Conservation (phyloP, 2,329 filamentous ascomycete genomes). For the Ophiocordyceps sinensis region DNA sequence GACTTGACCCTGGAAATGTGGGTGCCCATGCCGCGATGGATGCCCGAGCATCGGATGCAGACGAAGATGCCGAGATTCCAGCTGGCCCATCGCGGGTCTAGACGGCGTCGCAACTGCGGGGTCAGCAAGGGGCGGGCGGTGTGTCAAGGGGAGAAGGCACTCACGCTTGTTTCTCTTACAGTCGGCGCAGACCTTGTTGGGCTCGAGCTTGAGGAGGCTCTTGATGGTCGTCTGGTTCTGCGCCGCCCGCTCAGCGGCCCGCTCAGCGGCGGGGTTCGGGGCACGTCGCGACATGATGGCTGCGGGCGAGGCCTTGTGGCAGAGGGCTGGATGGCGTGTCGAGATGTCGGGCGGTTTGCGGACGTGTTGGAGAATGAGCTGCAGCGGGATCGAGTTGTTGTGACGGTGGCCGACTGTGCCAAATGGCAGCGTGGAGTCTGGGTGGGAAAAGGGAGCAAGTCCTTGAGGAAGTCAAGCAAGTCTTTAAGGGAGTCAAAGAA, state of each 20-base stretch:
- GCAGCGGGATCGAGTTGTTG: too few relatives aligned
- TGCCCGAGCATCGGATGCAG: constrained; percentile 96
- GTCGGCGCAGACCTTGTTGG: constrained; percentile 94
- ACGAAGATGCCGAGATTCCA: constrained; percentile 98
- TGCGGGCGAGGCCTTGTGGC: too few relatives aligned
- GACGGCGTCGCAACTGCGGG: too few relatives aligned
- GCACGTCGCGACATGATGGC: constrained; percentile 61
- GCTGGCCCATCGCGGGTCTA: constrained; percentile 95
- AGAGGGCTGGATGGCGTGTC: neutral
- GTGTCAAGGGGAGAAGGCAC: neutral
- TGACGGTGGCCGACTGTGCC: too few relatives aligned
- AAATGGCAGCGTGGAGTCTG: too few relatives aligned
- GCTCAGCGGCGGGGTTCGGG: constrained; percentile 66
- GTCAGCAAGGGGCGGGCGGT: neutral
- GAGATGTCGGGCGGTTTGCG: neutral
- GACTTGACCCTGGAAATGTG: constrained; percentile 98
- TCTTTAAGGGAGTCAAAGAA: too few relatives aligned
- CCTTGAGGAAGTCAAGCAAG: too few relatives aligned
- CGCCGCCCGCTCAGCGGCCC: constrained; percentile 77
- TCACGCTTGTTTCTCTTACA: constrained; percentile 97
- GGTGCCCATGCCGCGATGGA: constrained; percentile 96
- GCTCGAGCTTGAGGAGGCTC: constrained; percentile 81
- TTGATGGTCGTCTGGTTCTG: constrained; percentile 93
- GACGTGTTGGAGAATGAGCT: too few relatives aligned
- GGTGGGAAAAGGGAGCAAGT: too few relatives aligned